phyloP scores from a whole-genome alignment of 2,329 filamentous ascomycete genomes.

The Ophidiomyces ophidiicola region DNA sequence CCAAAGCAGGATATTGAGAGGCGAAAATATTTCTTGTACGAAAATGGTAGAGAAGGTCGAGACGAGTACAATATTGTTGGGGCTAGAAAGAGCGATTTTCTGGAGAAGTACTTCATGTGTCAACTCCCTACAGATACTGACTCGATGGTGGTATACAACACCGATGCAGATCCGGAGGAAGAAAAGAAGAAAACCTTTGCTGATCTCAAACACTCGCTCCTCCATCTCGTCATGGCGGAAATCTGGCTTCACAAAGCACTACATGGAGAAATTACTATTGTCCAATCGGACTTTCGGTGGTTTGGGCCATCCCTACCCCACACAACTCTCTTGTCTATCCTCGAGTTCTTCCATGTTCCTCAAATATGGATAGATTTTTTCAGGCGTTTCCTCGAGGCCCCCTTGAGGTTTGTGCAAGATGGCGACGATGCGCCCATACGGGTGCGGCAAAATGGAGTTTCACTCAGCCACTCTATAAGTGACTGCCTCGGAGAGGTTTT shows the following conservation, averaged over 20 bases:
- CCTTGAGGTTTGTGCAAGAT: constrained; percentile 47
- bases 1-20: constrained; percentile 31
- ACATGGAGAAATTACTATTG: constrained; percentile 40
- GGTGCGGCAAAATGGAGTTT: constrained; percentile 45
- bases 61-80: constrained; percentile 23
- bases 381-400: constrained; percentile 45
- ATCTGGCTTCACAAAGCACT: constrained; percentile 40
- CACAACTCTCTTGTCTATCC: constrained; percentile 43
- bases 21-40: constrained; percentile 35
- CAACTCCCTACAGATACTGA: constrained; percentile 38
- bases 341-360: constrained; percentile 49
- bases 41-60: constrained; percentile 2
- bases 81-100: constrained; percentile 29
- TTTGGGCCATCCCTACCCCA: constrained; percentile 50
- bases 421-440: constrained; percentile 34
- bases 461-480: constrained; percentile 48
- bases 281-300: constrained; percentile 48
- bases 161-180: constrained; percentile 22
- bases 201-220: constrained; percentile 44
- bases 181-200: constrained; percentile 33
- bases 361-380: constrained; percentile 49
- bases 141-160: constrained; percentile 31
- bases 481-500: constrained; percentile 49
- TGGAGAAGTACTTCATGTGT: constrained; percentile 42
- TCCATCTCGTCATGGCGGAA: constrained; percentile 47